Evolutionary conservation across 2,329 filamentous ascomycete genomes (phyloP).

Genomic region (Sclerotinia trifoliorum): DNA sequence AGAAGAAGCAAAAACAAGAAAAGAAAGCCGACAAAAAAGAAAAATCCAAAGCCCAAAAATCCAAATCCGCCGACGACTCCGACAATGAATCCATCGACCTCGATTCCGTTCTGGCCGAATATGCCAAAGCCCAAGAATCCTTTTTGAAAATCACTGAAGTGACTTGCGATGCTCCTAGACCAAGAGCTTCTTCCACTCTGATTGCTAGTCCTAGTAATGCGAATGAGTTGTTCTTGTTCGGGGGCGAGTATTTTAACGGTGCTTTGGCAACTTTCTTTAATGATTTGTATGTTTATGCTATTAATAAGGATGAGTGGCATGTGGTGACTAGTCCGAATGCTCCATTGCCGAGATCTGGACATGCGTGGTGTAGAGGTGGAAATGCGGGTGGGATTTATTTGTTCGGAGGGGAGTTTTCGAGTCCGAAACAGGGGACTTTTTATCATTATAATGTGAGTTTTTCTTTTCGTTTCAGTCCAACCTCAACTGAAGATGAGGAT

Average conservation of each 20-base stretch:
- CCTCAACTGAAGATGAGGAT: no score
- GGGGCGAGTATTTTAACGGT: conserved; percentile 95
- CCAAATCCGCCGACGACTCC: conserved; percentile 72
- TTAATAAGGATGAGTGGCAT: conserved; percentile 86
- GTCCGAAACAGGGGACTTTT: conserved; percentile 95
- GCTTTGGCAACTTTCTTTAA: conserved; percentile 73
- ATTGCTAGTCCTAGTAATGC: conserved; percentile 81
- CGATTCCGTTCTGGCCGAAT: conserved; percentile 89
- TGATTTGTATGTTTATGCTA: conserved; percentile 68
- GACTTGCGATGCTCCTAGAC: conserved; percentile 68
- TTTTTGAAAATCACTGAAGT: conserved; percentile 92
- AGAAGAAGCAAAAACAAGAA: conserved; percentile 75
- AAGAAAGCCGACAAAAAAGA: conserved; percentile 88
- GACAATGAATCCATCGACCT: conserved; percentile 92
- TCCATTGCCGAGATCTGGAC: conserved; percentile 84
- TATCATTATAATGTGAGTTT: conserved; percentile 84
- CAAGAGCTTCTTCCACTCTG: conserved; percentile 77
- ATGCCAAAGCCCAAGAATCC: conserved; percentile 87
- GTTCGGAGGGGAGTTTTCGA: conserved; percentile 95
- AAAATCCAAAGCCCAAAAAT: conserved; percentile 67
- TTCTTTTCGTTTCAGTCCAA: not conserved
- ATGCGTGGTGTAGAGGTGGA: conserved; percentile 89
- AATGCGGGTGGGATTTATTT: conserved; percentile 82
- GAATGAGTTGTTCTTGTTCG: conserved; percentile 88
- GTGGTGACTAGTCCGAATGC: conserved; percentile 87